Evolutionary conservation across 75 land plant genomes (phyloP), one percentile per base, ranked within the genome.

Genomic region (Pinus taeda): DNA sequence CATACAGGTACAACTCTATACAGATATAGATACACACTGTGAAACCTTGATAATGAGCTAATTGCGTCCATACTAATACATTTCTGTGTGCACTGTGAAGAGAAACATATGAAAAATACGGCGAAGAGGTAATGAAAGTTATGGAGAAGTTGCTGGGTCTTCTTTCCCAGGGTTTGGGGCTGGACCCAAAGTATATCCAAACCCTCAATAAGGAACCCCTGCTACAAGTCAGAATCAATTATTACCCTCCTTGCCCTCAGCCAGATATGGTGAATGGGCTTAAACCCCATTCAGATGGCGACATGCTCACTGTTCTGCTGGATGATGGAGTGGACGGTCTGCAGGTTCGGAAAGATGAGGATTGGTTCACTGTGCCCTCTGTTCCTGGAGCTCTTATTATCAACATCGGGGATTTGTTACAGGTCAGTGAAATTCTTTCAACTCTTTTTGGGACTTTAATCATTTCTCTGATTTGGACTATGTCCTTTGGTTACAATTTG

Each of bases 231-330:
- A 36, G 39, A 33, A 37, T 67, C 39, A 67, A 67, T 67, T 67
- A 85, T 71, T 87, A 87, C 70, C 90, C 87, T 6, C 87, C 91
- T 24, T 87, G 90, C 79, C 91, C 90, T 6, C 72, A 84, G 59
- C 84, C 91, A 3, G 76, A 83, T 12, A 69, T 83, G 36, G 77
- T 85, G 6, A 76, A 80, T 59, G 91, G 90, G 7, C 62, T 80
- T 13, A 79, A 73, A 75, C 42, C 84, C 9, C 91, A 89, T 76
- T 79, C 85, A 12, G 91, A 89, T 75, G 87, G 85, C 21, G 24
- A 59, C 49, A 55, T 83, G 17, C 39, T 87, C 64, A 89, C 91
- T 4, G 66, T 89, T 30, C 85, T 89, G 21, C 79, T 82, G 18
- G 87, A 87, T 76, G 80, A 88, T 78, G 59, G 75, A 14, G 85